Base-by-base conservation (phyloP, 306 rosid genomes). In the Cicer pinnatifidum region DNA sequence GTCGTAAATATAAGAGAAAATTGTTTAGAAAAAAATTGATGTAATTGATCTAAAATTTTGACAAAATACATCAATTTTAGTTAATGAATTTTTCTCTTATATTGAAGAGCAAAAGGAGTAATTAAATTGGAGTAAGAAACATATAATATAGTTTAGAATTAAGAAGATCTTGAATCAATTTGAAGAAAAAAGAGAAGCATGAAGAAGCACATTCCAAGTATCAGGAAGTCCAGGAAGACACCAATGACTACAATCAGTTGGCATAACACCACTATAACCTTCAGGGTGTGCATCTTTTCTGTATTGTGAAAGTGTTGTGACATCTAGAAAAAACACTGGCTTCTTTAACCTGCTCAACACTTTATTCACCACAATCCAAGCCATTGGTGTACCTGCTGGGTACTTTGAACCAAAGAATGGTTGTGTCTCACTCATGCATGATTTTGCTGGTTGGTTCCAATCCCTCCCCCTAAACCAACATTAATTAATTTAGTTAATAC, bases 221-320 rank as follows among this genome's bases (percentile, higher is more conserved):
- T 94, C 99, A 9, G 99, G 96, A 46, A 94, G 79, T 0, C 99
- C 99, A 0, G 99, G 99, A 51, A 94, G 96, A 60, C 99, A 94
- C 99, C 99, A 94, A 7, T 94, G 99, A 78, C 99, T 94, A 67
- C 99, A 94, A 72, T 94, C 99, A 1, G 76, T 86, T 9, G 84
- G 64, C 60, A 81, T 4, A 35, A 82, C 80, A 3, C 95, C 91
- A 69, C 97, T 88, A 6, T 87, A 94, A 0, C 78, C 88, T 5
- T 90, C 88, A 6, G 99, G 99, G 76, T 94, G 99, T 9, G 87
- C 97, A 19, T 94, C 99, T 77, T 91, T 94, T 4, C 99, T 52
- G 43, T 80, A 82, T 53, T 94, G 99, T 9, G 99, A 94, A 0
- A 91, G 78, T 0, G 77, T 70, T 1, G 99, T 91, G 2, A 94